Evolutionary conservation across 352 stramenopile genomes (phyloP), one percentile per base, ranked within the genome.

Genomic region (Globisporangium barbulae): DNA sequence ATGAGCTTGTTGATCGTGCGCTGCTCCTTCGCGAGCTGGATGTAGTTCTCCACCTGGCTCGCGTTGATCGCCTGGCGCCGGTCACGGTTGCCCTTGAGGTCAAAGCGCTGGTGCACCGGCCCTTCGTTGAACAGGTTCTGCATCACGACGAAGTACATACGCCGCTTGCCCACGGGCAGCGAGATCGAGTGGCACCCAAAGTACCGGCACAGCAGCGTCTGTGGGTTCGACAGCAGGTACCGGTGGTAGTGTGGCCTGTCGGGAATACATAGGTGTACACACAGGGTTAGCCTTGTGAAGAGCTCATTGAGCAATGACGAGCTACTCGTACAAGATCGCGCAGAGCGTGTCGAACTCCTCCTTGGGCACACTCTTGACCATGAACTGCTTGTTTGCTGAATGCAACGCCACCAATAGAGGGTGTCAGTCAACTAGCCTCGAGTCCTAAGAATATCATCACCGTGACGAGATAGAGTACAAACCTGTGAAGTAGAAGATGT

Each of bases 141-240:
- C 86, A 94, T 94, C 58, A 94, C 84, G 13, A 95, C 86, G 55
- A 95, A 95, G 68, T 91, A 93, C 86, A 95, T 95, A 17, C 86
- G 78, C 19, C 86, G 81, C 50, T 77, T 93, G 53, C 86, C 86
- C 19, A 94, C 89, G 15, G 86, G 86, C 9, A 94, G 65, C 50
- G 86, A 89, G 71, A 94, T 94, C 12, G 84, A 93, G 65, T 92
- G 85, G 64, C 85, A 94, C 41, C 85, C 85, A 70, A 90, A 93
- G 71, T 94, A 93, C 19, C 83, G 77, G 44, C 85, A 92, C 33
- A 94, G 69, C 71, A 86, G 81, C 57, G 78, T 90, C 49, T 88
- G 59, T 0, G 86, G 86, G 61, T 93, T 89, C 19, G 79, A 85
- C 37, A 87, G 73, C 54, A 94, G 60, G 41, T 94, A 92, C 35